A percentile compares a stretch with the other conserved stretches of the same genome.
Evolutionary conservation across 345 rosid genomes (phyloP).

Genomic region (Cardamine chenopodiifolia): DNA sequence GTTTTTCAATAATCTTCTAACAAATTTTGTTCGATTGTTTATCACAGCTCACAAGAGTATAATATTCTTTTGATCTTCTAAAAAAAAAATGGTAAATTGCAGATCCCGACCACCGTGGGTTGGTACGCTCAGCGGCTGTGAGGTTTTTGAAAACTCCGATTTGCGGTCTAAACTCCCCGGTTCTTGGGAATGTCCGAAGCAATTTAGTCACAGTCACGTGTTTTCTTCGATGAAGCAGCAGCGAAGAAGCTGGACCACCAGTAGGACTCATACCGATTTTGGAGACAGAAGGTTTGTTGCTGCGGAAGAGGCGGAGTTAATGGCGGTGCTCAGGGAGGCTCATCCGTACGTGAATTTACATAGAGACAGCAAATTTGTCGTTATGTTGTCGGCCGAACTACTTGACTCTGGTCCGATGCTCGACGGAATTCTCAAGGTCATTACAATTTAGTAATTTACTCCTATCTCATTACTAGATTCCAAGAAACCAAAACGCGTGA

Average conservation of each 20-base stretch:
- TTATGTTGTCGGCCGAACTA: conserved; percentile 30
- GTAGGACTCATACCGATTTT: not conserved
- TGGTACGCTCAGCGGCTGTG: not conserved
- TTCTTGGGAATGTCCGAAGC: conserved; percentile 20
- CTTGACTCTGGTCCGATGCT: conserved; percentile 14
- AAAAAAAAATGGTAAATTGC: conserved; percentile 18
- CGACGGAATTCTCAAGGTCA: conserved; percentile 27
- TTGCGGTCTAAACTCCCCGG: not conserved
- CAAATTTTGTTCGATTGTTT: not conserved
- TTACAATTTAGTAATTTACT: not conserved
- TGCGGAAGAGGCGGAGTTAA: conserved; percentile 23
- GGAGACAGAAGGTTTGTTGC: not conserved
- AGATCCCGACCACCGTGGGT: conserved; percentile 6
- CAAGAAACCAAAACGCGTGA: conserved; percentile 1
- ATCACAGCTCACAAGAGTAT: not conserved
- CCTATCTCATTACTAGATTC: not conserved
- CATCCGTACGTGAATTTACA: conserved; percentile 37
- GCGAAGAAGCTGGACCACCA: conserved; percentile 10
- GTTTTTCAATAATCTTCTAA: not conserved
- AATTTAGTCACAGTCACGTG: not conserved
- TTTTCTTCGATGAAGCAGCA: not conserved
- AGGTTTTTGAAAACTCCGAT: not conserved
- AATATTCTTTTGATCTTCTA: not conserved
- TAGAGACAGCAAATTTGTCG: conserved; percentile 28
- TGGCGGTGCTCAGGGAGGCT: conserved; percentile 29